Evolutionary conservation across 2,329 filamentous ascomycete genomes (phyloP).

Genomic region (Pestalotiopsis sp.): DNA sequence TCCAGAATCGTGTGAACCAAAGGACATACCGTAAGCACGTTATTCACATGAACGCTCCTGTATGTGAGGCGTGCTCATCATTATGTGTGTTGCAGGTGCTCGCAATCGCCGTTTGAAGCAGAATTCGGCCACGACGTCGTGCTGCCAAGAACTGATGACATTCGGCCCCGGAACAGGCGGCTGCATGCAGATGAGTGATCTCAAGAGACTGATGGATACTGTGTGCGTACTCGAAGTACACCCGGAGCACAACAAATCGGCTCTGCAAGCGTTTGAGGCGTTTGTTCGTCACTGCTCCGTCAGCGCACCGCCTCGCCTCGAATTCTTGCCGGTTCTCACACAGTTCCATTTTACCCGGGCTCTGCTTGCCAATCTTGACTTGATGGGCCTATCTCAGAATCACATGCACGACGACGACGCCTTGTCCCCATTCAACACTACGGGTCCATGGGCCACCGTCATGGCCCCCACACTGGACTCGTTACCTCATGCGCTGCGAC

Average conservation of each 20-base stretch:
- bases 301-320: constrained; percentile 15
- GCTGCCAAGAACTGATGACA: neutral
- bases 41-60: neutral
- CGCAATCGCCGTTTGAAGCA: neutral
- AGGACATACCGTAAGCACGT: constrained; percentile 18
- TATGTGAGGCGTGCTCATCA: neutral
- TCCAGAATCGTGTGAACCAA: constrained; percentile 27
- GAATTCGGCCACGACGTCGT: neutral
- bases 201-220: constrained; percentile 6
- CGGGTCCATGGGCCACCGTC: neutral
- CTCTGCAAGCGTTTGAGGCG: neutral
- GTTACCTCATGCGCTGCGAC: constrained; percentile 20
- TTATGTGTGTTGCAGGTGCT: neutral
- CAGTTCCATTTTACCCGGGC: constrained; percentile 21
- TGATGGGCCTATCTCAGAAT: constrained; percentile 15
- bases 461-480: constrained; percentile 9
- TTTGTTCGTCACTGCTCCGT: constrained; percentile 17
- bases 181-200: constrained; percentile 12
- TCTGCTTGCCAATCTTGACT: constrained; percentile 17
- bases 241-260: neutral
- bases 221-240: neutral
- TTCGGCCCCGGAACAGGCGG: neutral
- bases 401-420: constrained; percentile 19
- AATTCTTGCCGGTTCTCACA: constrained; percentile 19
- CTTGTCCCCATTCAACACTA: constrained; percentile 16